Conservation (phyloP, 441 rosid species). For the Daphne laureola region DNA sequence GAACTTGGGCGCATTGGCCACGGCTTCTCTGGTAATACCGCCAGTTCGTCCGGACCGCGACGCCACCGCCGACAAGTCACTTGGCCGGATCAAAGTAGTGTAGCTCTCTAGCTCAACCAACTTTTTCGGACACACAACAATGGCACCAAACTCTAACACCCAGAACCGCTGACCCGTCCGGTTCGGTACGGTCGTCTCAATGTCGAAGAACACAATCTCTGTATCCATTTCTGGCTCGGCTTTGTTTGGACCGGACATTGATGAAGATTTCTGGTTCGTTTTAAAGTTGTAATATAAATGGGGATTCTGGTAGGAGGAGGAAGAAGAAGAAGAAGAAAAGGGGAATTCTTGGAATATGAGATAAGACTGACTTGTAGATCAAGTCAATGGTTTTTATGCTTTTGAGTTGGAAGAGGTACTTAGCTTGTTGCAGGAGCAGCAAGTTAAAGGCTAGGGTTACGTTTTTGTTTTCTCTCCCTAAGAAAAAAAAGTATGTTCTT, state of each 20-base stretch:
- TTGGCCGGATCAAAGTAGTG: conserved; percentile 69
- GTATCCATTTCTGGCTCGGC: conserved; percentile 20
- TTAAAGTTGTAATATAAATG: conserved; percentile 13
- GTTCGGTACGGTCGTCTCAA: conserved; percentile 84
- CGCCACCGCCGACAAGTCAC: conserved; percentile 50
- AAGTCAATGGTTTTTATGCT: conserved; percentile 35
- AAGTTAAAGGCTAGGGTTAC: conserved; percentile 21
- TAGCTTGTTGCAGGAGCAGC: conserved; percentile 31
- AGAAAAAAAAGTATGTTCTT: neutral
- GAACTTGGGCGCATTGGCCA: conserved; percentile 56
- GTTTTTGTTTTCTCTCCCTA: conserved; percentile 6
- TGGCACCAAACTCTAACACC: conserved; percentile 89
- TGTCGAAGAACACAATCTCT: conserved; percentile 78
- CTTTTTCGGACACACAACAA: conserved; percentile 69
- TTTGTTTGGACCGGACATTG: conserved; percentile 10
- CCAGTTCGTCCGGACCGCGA: conserved; percentile 45
- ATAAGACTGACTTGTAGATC: conserved; percentile 45
- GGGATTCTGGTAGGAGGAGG: conserved; percentile 5
- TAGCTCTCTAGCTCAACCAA: conserved; percentile 65
- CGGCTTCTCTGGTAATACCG: conserved; percentile 68
- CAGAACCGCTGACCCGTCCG: conserved; percentile 49
- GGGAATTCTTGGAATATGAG: conserved; percentile 26
- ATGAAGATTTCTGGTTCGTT: neutral
- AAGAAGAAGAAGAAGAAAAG: conserved; percentile 10
- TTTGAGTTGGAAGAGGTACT: conserved; percentile 18